phyloP scores from a whole-genome alignment of 2,329 filamentous ascomycete genomes.

The Epichloe bromicola region DNA sequence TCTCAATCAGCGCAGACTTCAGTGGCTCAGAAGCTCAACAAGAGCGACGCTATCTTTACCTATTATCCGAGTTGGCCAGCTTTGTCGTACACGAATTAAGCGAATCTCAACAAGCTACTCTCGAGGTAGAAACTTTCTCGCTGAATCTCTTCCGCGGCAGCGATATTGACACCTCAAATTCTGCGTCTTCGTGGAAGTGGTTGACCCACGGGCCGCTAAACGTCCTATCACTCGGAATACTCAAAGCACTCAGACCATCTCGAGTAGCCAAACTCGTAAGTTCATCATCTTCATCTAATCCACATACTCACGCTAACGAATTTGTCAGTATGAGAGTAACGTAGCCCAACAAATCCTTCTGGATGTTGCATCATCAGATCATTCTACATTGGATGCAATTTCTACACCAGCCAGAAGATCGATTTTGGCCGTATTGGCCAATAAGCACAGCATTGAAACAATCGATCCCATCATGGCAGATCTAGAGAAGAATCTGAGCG shows the following conservation, averaged over 20 bases:
- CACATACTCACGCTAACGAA: slow-evolving; percentile 2
- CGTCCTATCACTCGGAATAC: slow-evolving; percentile 25
- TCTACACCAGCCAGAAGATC: slow-evolving; percentile 18
- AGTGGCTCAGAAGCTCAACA: slow-evolving; percentile 12
- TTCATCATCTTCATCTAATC: neutral
- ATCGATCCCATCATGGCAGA: slow-evolving; percentile 13
- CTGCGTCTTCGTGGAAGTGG: slow-evolving; percentile 18
- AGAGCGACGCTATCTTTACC: slow-evolving; percentile 23
- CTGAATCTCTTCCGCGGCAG: slow-evolving; percentile 26
- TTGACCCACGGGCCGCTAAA: slow-evolving; percentile 18
- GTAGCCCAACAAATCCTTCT: slow-evolving; percentile 23
- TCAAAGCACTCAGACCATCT: slow-evolving; percentile 23
- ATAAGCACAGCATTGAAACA: slow-evolving; percentile 30
- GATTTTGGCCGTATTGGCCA: slow-evolving; percentile 29
- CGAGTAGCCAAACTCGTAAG: slow-evolving; percentile 23
- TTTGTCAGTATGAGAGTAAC: slow-evolving; percentile 21
- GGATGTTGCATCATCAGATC: slow-evolving; percentile 11
- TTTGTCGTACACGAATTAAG: slow-evolving; percentile 25
- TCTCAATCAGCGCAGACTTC: slow-evolving; percentile 22
- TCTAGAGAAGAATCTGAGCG: slow-evolving; percentile 14
- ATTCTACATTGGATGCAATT: slow-evolving; percentile 4
- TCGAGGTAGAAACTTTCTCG: slow-evolving; percentile 20
- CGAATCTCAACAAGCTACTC: slow-evolving; percentile 21
- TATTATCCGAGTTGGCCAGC: slow-evolving; percentile 23
- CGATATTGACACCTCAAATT: neutral